Conservation (phyloP, 257 asterid species). For the Avicennia marina region DNA sequence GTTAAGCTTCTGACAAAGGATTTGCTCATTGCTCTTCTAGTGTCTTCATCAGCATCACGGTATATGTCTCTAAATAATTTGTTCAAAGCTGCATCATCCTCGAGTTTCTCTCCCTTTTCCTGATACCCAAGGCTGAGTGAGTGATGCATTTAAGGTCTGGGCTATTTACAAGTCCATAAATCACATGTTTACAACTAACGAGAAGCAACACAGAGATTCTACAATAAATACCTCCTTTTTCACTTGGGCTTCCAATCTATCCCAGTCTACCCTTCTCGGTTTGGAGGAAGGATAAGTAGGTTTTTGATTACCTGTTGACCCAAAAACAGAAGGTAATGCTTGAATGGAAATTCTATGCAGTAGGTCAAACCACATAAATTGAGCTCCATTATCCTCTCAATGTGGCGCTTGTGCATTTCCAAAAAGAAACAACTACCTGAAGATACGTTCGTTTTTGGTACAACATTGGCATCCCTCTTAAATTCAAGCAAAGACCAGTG, state of each 20-base stretch:
- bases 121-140: slow-evolving; percentile 10
- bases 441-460: slow-evolving; percentile 38
- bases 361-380: background rate
- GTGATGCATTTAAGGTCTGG: background rate
- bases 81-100: slow-evolving; percentile 97
- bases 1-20: slow-evolving; percentile 65
- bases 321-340: background rate
- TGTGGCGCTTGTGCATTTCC: too few species aligned
- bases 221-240: slow-evolving; percentile 64
- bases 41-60: slow-evolving; percentile 87
- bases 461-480: slow-evolving; percentile 36
- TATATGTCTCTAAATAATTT: slow-evolving; percentile 87
- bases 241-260: slow-evolving; percentile 84
- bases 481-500: slow-evolving; percentile 83
- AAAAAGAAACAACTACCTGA: slow-evolving; percentile 37
- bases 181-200: background rate
- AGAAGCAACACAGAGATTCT: background rate
- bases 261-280: slow-evolving; percentile 71
- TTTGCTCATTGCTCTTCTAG: slow-evolving; percentile 97
- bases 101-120: slow-evolving; percentile 96
- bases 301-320: slow-evolving; percentile 45
- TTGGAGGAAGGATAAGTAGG: slow-evolving; percentile 88
- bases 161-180: background rate
- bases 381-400: too few species aligned
- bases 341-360: background rate